These are phyloP conservation scores for Rhodomyrtus tomentosa DNA, from an alignment of 345 rosid genomes.

Conservation along the genomic window DNA sequence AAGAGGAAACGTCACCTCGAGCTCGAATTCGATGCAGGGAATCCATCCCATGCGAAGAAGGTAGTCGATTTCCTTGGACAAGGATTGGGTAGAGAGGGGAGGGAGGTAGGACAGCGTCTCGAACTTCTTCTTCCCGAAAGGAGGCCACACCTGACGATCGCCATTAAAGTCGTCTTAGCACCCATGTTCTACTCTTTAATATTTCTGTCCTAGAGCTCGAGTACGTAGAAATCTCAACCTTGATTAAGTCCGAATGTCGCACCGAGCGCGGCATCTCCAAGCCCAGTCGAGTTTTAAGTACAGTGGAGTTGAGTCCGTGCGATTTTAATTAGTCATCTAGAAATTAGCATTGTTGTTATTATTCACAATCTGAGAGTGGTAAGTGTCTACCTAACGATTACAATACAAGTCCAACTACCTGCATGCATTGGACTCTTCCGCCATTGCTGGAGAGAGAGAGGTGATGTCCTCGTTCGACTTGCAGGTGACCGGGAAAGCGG, in stretches of 20 bases:
- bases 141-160: slow-evolving; percentile 9
- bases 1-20: not conserved
- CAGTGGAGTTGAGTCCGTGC: not conserved
- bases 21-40: slow-evolving; percentile 21
- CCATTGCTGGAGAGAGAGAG: slow-evolving; percentile 25
- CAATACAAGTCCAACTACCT: not conserved
- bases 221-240: not conserved
- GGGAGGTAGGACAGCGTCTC: slow-evolving; percentile 53
- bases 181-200: not conserved
- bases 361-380: not conserved
- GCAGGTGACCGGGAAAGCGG: slow-evolving; percentile 16
- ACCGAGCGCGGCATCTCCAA: not conserved
- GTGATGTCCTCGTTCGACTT: slow-evolving; percentile 12
- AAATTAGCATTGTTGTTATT: too few species aligned
- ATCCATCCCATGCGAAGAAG: slow-evolving; percentile 14
- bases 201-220: not conserved
- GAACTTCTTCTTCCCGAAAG: slow-evolving; percentile 27
- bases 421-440: slow-evolving; percentile 21
- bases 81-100: slow-evolving; percentile 9
- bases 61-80: slow-evolving; percentile 4
- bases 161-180: not conserved
- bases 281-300: not conserved
- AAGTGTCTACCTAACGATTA: not conserved
- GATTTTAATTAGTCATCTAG: not conserved
- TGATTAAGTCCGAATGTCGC: not conserved